These are phyloP conservation scores for Umbelopsis vinacea DNA, from an alignment of 192 early-diverging fungal genomes.

Conservation along the genomic window DNA sequence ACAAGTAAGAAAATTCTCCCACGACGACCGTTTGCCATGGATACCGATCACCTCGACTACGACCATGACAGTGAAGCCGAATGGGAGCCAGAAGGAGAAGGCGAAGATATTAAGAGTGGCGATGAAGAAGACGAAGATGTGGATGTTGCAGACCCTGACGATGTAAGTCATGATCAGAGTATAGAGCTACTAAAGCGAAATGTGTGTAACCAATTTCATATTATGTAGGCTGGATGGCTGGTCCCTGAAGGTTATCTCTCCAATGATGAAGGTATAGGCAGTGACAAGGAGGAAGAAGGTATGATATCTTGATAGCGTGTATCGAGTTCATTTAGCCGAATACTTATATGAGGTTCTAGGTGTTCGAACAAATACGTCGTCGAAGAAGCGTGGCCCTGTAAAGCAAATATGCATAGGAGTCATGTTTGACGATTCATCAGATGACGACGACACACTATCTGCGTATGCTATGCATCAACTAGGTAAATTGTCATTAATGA, in stretches of 20 bases:
- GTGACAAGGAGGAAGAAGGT: slow-evolving; percentile 27
- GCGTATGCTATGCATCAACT: neutral
- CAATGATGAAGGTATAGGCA: slow-evolving; percentile 66
- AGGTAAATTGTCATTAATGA: neutral
- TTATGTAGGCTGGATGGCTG: slow-evolving; percentile 76
- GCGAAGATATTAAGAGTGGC: slow-evolving; percentile 82
- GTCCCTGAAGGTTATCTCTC: slow-evolving; percentile 89
- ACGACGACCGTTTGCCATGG: slow-evolving; percentile 66
- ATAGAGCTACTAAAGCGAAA: neutral
- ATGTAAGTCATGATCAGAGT: slow-evolving; percentile 23
- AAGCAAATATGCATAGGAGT: slow-evolving; percentile 14
- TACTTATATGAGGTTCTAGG: neutral
- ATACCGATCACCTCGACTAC: slow-evolving; percentile 73
- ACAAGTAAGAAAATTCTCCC: slow-evolving; percentile 55
- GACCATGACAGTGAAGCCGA: slow-evolving; percentile 89
- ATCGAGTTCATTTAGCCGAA: neutral
- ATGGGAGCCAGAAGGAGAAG: slow-evolving; percentile 90
- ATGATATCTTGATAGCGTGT: neutral
- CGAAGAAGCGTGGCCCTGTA: neutral
- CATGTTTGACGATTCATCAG: slow-evolving; percentile 10
- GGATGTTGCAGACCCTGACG: slow-evolving; percentile 36
- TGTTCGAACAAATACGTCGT: neutral
- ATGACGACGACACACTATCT: neutral
- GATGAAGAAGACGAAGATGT: slow-evolving; percentile 75
- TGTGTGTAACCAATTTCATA: neutral